A percentile compares a stretch with the other conserved stretches of the same genome.
phyloP scores from a whole-genome alignment of 495 filamentous ascomycete genomes.

The Hypoxylon lenormandii region DNA sequence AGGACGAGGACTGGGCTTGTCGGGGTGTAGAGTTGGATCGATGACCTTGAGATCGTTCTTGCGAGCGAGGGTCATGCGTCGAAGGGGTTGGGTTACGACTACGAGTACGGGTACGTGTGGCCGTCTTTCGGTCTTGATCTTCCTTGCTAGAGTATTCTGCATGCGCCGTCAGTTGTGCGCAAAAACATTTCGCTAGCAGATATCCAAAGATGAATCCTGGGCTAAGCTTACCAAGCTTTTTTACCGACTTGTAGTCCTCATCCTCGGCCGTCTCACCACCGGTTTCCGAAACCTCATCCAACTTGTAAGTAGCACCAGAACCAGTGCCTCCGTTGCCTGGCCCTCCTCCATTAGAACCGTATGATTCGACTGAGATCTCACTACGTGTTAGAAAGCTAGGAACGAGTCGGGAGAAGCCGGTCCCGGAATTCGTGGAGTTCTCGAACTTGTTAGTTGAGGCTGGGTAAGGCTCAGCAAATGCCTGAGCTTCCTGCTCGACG shows the following conservation, averaged over 20 bases:
- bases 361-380: conserved; percentile 47
- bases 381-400: conserved; percentile 32
- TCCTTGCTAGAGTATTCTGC: conserved; percentile 32
- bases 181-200: background rate
- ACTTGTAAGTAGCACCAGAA: conserved; percentile 3
- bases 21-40: background rate
- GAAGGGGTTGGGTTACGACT: background rate
- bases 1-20: background rate
- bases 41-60: background rate
- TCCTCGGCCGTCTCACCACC: conserved; percentile 1
- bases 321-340: background rate
- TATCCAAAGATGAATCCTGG: background rate
- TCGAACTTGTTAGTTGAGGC: conserved; percentile 41
- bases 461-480: conserved; percentile 36
- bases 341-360: conserved; percentile 16
- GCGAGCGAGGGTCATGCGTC: background rate
- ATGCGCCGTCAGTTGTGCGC: conserved; percentile 17
- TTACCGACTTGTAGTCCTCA: background rate
- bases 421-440: conserved; percentile 18
- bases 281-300: conserved; percentile 21
- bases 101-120: background rate
- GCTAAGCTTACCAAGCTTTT: conserved; percentile 32
- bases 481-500: conserved; percentile 17
- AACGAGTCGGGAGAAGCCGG: conserved; percentile 8
- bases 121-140: conserved; percentile 6